Evolutionary conservation across 2,329 filamentous ascomycete species (phyloP).

Genomic region (Fusarium tjaetaba): DNA sequence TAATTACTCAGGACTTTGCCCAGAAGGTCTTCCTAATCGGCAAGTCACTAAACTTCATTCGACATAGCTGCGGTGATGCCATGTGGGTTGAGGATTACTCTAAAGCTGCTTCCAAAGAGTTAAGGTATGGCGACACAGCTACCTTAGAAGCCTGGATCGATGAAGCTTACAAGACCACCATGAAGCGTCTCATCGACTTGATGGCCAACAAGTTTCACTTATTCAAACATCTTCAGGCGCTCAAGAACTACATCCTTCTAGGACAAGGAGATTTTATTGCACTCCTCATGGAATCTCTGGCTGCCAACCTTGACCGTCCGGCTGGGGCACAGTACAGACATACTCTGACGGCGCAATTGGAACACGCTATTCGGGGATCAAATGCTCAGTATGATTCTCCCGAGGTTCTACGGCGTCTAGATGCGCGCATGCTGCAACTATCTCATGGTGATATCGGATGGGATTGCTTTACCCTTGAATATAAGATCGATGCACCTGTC

Average conservation of each 20-base stretch:
- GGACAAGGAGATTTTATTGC: conserved; percentile 98
- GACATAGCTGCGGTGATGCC: conserved; percentile 92
- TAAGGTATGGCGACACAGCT: conserved; percentile 91
- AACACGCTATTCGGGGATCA: conserved; percentile 95
- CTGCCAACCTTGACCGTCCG: conserved; percentile 90
- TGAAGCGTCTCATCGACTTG: conserved; percentile 91
- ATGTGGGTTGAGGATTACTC: conserved; percentile 97
- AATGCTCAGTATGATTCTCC: conserved; percentile 96
- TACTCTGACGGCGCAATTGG: conserved; percentile 95
- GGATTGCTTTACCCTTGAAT: conserved; percentile 99
- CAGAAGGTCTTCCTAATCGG: conserved; percentile 97
- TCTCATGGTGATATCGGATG: conserved; percentile 97
- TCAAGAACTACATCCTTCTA: conserved; percentile 94
- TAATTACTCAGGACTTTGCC: conserved; percentile 92
- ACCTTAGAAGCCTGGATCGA: conserved; percentile 94
- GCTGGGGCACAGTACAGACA: conserved; percentile 98
- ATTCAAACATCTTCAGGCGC: conserved; percentile 88
- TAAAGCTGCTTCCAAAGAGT: conserved; percentile 88
- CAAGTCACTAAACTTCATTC: conserved; percentile 97
- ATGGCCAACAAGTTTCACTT: conserved; percentile 97
- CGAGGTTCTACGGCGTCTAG: conserved; percentile 89
- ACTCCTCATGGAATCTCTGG: conserved; percentile 94
- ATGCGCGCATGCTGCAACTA: conserved; percentile 97
- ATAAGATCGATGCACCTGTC: conserved; percentile 95
- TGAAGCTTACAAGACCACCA: conserved; percentile 96